These are phyloP conservation scores for Pseudogymnoascus sp. DNA, from an alignment of 2,329 filamentous ascomycete species.

Conservation along the genomic window DNA sequence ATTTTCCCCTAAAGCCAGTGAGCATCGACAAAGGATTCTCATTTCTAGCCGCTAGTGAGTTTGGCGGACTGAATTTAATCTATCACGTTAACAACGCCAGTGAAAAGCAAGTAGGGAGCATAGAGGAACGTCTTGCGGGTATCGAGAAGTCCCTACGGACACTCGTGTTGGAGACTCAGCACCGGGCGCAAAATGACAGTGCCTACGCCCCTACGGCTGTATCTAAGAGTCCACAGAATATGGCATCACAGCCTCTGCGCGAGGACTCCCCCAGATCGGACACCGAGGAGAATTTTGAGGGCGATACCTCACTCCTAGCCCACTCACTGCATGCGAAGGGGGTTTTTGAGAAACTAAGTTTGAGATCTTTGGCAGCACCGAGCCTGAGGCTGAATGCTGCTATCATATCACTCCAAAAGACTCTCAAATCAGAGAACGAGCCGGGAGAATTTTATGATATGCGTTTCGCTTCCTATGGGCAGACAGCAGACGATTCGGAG, in stretches of 20 bases:
- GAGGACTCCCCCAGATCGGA: not conserved
- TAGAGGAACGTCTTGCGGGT: constrained; percentile 14
- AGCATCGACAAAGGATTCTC: constrained; percentile 14
- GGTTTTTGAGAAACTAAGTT: constrained; percentile 13
- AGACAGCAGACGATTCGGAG: constrained; percentile 6
- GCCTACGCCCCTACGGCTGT: not conserved
- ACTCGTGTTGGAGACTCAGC: constrained; percentile 9
- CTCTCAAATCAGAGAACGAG: constrained; percentile 11
- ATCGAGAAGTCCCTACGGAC: constrained; percentile 14
- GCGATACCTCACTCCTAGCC: constrained; percentile 13
- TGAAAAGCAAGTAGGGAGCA: constrained; percentile 15
- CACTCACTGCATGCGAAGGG: constrained; percentile 16
- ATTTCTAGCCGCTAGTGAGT: constrained; percentile 17
- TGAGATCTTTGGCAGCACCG: constrained; percentile 4
- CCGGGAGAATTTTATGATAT: constrained; percentile 4
- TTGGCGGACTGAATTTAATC: not conserved
- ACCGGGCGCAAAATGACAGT: not conserved
- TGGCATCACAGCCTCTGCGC: not conserved
- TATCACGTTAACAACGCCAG: constrained; percentile 1
- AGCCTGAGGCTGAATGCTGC: constrained; percentile 10
- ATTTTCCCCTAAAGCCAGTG: constrained; percentile 8
- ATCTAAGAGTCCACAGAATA: not conserved
- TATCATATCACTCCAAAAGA: constrained; percentile 10
- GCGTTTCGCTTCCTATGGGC: constrained; percentile 6
- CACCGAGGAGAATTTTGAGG: constrained; percentile 11